Evolutionary conservation across 1,284 basidiomycete genomes (phyloP), one percentile per base, ranked within the genome.

Genomic region (Ustilago shanxiensis): DNA sequence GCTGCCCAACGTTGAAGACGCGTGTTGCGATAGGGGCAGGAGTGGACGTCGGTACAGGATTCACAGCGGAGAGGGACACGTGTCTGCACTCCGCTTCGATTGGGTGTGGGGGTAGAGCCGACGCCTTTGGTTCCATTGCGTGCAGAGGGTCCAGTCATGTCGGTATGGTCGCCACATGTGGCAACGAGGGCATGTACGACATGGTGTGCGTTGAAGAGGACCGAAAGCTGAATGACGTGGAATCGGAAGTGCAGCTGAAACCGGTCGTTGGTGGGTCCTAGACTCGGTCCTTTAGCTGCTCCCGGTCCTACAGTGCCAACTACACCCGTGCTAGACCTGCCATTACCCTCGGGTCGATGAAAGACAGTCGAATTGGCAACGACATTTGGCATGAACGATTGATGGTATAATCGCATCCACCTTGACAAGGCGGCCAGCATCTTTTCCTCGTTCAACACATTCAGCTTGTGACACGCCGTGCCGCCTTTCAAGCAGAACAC

Each of bases 191-290:
- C 72, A 33, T 71, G 72, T 14, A 71, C 57, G 13, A 75, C 72
- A n/a, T 75, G 72, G 8, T 67, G 67, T 16, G 67, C 64, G 33
- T 71, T 67, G 58, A 71, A 75, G 20, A 75, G 60, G 35, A 35
- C 54, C 44, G 72, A 75, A 7, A 75, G 63, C 60, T 75, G 67
- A 13, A 75, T 59, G 16, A 70, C 67, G 14, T 75, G 72, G 33
- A 62, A 75, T 6, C 72, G 60, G 31, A 75, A 75, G 26, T 75
- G 72, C 55, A 75, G 58, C 56, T 60, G 49, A 41, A 75, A 75
- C 9, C 68, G 67, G 26, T 75, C 72, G 54, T 75, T 75, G 72
- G 52, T 75, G 16, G 67, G 72, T n/a, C 67, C 72, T 18, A 75
- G 29, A 16, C 24, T 75, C 7, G 57, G 67, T 33, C 22, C 18